A percentile compares a stretch with the other conserved stretches of the same genome.
Evolutionary conservation across 129 eudicot genomes (phyloP).

Genomic region (Artemisia argyi): DNA sequence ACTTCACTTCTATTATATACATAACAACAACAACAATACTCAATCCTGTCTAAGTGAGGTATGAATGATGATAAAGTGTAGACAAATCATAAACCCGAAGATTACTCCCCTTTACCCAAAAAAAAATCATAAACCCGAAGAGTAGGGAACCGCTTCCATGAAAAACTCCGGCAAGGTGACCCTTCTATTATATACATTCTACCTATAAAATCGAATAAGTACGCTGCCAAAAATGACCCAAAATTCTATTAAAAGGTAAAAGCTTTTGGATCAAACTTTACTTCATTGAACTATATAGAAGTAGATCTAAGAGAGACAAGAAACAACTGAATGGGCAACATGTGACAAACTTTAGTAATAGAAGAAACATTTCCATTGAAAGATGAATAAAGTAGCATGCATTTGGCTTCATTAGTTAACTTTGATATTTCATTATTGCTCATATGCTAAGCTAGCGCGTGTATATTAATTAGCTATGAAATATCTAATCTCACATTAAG

Average conservation of each 20-base stretch:
- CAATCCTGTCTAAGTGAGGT: no score
- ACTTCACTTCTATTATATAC: no score
- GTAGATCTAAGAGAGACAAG: constrained; percentile 5
- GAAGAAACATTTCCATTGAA: constrained; percentile 21
- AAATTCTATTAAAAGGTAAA: background rate
- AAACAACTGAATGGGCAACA: background rate
- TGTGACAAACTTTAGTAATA: constrained; percentile 16
- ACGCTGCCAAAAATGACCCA: background rate
- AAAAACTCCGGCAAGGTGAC: no score
- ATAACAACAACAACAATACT: no score
- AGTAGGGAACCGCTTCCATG: no score
- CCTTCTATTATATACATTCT: no score
- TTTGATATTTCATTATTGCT: background rate
- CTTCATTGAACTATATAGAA: background rate
- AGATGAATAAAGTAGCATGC: constrained; percentile 12
- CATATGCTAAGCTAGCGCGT: constrained; percentile 7
- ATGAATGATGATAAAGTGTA: no score
- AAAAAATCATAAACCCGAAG: no score
- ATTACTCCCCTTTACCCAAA: no score
- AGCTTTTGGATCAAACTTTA: background rate
- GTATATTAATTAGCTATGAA: constrained; percentile 4
- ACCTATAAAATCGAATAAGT: no score
- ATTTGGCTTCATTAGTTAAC: constrained; percentile 10
- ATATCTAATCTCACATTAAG: background rate
- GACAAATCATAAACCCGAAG: no score